These are phyloP conservation scores for Trypanosoma caninum DNA, from an alignment of 208 protist species.

Conservation along the genomic window DNA sequence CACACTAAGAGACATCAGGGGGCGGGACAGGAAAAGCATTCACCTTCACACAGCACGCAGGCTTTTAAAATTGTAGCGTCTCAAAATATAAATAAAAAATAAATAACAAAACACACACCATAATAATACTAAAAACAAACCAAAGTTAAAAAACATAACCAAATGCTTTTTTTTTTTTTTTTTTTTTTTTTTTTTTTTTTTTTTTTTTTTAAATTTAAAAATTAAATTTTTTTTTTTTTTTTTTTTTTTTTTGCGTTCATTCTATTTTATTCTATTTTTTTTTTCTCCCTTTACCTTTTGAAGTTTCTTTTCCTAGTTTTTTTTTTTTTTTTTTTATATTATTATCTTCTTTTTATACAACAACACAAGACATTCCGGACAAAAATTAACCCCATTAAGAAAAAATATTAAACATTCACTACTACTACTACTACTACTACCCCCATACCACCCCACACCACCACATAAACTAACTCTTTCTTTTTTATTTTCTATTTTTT, in stretches of 20 bases:
- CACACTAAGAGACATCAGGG: constrained; percentile 39
- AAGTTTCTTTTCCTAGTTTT: constrained; percentile 5
- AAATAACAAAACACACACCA: constrained; percentile 2
- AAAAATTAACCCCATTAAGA: no score
- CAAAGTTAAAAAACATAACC: constrained; percentile 6
- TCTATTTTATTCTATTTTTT: background rate
- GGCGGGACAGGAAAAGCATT: constrained; percentile 35
- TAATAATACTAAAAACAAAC: background rate
- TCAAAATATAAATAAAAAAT: constrained; percentile 1
- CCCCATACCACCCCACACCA: no score
- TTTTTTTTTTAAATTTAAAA: background rate
- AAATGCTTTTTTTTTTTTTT: constrained; percentile 3
- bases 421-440: no score
- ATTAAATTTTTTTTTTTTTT: background rate
- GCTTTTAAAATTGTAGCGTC: background rate
- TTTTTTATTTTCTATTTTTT: no score
- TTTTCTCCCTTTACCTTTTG: background rate
- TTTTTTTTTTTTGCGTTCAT: background rate
- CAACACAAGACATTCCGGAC: no score
- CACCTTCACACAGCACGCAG: background rate
- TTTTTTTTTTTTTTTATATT: background rate
- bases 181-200: background rate
- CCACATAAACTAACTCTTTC: no score
- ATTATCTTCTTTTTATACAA: background rate
- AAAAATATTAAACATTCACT: no score